A percentile compares a stretch with the other conserved stretches of the same genome.
Conservation (phyloP, 129 eudicot genomes). For the Chrysanthemum seticuspe region DNA sequence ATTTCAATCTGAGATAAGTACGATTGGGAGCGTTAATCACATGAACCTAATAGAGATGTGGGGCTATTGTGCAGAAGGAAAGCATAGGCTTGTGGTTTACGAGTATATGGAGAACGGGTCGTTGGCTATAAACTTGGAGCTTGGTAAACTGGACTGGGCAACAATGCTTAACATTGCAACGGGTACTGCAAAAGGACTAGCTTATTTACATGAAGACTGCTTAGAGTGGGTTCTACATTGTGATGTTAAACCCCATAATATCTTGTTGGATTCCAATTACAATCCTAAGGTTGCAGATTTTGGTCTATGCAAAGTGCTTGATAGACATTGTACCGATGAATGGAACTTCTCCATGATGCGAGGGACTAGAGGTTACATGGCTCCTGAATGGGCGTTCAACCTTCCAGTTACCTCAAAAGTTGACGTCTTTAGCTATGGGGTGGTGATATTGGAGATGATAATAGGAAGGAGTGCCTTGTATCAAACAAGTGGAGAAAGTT, state of each 20-base stretch:
- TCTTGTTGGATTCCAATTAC: background rate
- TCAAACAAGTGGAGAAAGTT: background rate
- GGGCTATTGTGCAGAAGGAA: too few species aligned
- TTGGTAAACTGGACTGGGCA: background rate
- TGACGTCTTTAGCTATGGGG: slow-evolving; percentile 28
- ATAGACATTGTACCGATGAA: slow-evolving; percentile 1
- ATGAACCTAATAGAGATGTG: slow-evolving; percentile 2
- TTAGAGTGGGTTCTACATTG: slow-evolving; percentile 3
- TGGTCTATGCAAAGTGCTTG: slow-evolving; percentile 7
- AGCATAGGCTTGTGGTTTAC: background rate
- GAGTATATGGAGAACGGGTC: background rate
- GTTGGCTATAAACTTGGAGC: background rate
- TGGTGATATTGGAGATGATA: slow-evolving; percentile 32
- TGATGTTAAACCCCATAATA: background rate
- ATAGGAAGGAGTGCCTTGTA: slow-evolving; percentile 18
- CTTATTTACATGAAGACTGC: slow-evolving; percentile 3
- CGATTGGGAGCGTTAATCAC: background rate
- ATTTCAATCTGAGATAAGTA: background rate
- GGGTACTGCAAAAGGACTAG: background rate
- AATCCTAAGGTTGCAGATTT: background rate
- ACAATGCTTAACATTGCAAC: background rate
- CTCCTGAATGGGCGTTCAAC: slow-evolving; percentile 35
- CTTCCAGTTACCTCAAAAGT: slow-evolving; percentile 31
- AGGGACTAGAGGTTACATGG: slow-evolving; percentile 39
- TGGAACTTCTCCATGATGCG: slow-evolving; percentile 28